Conservation (phyloP, 2,329 filamentous ascomycete species). For the Hypoxylon sp. region DNA sequence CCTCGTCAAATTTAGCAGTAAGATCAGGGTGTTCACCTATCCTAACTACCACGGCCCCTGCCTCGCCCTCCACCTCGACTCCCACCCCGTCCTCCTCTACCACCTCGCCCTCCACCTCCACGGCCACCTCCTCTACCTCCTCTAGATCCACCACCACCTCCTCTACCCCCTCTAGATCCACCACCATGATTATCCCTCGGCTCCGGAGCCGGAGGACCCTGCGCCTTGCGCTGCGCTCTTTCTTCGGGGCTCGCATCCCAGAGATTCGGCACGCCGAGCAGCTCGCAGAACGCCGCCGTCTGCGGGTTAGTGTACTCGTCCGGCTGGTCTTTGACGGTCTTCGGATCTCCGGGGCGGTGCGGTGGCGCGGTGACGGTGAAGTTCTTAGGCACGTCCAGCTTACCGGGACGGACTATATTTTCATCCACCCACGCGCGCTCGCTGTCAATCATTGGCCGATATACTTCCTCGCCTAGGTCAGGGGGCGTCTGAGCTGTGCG, state of each 20-base stretch:
- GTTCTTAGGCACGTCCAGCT: slow-evolving; percentile 80
- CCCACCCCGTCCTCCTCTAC: slow-evolving; percentile 51
- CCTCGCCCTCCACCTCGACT: slow-evolving; percentile 53
- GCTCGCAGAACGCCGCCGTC: slow-evolving; percentile 83
- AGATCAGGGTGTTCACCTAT: background rate
- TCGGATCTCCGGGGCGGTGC: slow-evolving; percentile 71
- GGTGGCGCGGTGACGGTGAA: slow-evolving; percentile 83
- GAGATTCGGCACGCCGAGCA: slow-evolving; percentile 82
- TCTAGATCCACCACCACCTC: too few relatives aligned
- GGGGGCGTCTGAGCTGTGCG: slow-evolving; percentile 65
- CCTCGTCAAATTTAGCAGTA: background rate
- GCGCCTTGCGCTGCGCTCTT: slow-evolving; percentile 69
- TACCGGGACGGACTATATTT: slow-evolving; percentile 74
- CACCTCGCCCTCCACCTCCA: slow-evolving; percentile 47
- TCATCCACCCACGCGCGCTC: slow-evolving; percentile 86
- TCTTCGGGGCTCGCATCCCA: slow-evolving; percentile 83
- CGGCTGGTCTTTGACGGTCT: slow-evolving; percentile 74
- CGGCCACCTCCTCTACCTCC: slow-evolving; percentile 55
- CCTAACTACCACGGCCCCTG: slow-evolving; percentile 32
- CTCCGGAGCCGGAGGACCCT: slow-evolving; percentile 67
- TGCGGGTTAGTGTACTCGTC: slow-evolving; percentile 90
- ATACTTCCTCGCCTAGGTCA: slow-evolving; percentile 78
- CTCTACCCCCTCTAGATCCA: slow-evolving; percentile 48
- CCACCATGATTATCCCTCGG: slow-evolving; percentile 43
- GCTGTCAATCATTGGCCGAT: slow-evolving; percentile 75